phyloP scores from a whole-genome alignment of 768 basidiomycete species.

The Serendipita vermifera region DNA sequence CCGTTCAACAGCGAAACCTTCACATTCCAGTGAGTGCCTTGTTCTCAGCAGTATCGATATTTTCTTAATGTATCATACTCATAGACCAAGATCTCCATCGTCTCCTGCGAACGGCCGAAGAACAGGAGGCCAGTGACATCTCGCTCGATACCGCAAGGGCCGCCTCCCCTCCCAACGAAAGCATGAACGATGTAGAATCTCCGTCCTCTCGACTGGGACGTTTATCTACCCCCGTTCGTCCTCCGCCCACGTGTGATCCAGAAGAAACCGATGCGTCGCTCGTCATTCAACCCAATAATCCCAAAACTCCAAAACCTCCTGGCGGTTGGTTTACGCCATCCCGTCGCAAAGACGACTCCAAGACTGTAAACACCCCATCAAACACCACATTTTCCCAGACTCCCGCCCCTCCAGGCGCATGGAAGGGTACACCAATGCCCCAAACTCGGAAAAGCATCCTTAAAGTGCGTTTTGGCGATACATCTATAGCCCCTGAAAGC shows the following conservation, averaged over 20 bases:
- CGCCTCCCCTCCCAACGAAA: too few relatives aligned
- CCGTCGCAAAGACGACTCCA: not conserved
- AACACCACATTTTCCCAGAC: not conserved
- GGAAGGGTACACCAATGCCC: not conserved
- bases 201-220: too few relatives aligned
- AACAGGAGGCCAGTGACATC: not conserved
- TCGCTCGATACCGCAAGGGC: not conserved
- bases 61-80: not conserved
- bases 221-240: too few relatives aligned
- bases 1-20: not conserved
- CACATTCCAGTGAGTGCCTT: not conserved
- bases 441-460: not conserved
- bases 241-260: too few relatives aligned
- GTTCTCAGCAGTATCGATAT: not conserved
- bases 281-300: too few relatives aligned
- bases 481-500: not conserved
- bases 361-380: not conserved
- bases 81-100: not conserved
- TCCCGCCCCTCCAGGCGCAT: constrained; percentile 5
- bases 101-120: not conserved
- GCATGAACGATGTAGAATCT: too few relatives aligned
- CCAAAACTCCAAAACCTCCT: constrained; percentile 1
- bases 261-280: too few relatives aligned
- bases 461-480: not conserved
- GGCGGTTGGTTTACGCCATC: constrained; percentile 7